phyloP scores from a whole-genome alignment of 768 basidiomycete genomes.

The Pulveroboletus sp. region DNA sequence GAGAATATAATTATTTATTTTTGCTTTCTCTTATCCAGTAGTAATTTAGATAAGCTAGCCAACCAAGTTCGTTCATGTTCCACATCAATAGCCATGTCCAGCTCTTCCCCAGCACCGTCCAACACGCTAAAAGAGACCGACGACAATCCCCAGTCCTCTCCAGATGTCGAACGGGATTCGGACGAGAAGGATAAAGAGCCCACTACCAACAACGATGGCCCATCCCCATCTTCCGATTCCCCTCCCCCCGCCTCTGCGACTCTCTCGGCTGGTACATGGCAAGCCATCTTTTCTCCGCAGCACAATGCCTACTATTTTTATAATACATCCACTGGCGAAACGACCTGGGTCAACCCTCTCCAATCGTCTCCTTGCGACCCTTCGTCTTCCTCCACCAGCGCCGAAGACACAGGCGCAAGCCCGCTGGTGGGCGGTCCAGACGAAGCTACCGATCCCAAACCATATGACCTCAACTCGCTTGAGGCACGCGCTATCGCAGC shows the following conservation, averaged over 20 bases:
- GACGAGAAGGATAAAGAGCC: constrained; percentile 6
- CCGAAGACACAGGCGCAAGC: constrained; percentile 17
- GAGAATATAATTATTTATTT: constrained; percentile 5
- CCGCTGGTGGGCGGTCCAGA: constrained; percentile 22
- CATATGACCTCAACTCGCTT: constrained; percentile 39
- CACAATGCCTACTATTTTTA: constrained; percentile 84
- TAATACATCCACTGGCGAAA: constrained; percentile 70
- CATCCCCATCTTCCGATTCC: background rate
- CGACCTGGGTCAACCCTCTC: constrained; percentile 81
- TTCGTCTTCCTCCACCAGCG: constrained; percentile 17
- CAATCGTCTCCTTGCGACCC: constrained; percentile 32
- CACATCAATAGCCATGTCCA: constrained; percentile 12
- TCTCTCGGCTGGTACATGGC: constrained; percentile 50
- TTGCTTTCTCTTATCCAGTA: background rate
- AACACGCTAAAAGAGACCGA: background rate
- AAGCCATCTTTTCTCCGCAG: constrained; percentile 73
- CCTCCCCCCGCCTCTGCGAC: constrained; percentile 10
- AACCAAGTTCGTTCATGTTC: too few relatives aligned
- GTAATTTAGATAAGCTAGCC: background rate
- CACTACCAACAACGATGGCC: background rate
- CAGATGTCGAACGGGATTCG: constrained; percentile 1
- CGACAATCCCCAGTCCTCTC: background rate
- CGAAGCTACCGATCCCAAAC: constrained; percentile 13
- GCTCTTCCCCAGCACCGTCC: constrained; percentile 3
- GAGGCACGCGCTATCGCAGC: constrained; percentile 70